Base-by-base conservation (phyloP, 148 eudicot genomes). In the Rhododendron ovatum region DNA sequence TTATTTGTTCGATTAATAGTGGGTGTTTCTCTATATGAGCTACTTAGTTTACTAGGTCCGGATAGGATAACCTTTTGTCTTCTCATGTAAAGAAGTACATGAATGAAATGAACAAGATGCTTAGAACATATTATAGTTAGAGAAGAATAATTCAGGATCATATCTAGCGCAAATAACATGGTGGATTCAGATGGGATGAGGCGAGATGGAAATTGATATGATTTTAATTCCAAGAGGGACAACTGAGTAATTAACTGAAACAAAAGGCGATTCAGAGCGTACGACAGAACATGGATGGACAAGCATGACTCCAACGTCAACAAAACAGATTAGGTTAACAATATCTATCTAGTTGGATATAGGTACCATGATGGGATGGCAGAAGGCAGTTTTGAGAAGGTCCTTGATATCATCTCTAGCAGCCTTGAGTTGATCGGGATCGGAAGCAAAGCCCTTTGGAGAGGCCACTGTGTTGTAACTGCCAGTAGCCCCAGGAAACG, bases 321-420 rank as follows among this genome's bases (percentile, higher is more conserved):
- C 43, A 59, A 53, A 53, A 51, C 67, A 33, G 1, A 5, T 53
- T 81, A 15, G 83, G 67, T 63, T 24, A 8, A 12, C 33, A 15
- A 53, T 14, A 2, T 41, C 6, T 41, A 41, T 41, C 8, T 18
- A 2, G 5, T 48, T 47, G 13, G 57, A 5, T 79, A 26, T 5
- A 48, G 37, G 7, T 13, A 83, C 85, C 78, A 83, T 11, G 50
- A 83, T 83, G 57, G 85, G 85, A 83, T 83, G 85, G 85, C 39
- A n/a, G 85, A 65, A 83, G 35, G 43, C 43, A 83, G 57, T 65
- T 15, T 18, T 63, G 76, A 83, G 85, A 83, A 83, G 77, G 37
- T 65, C 85, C 55, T 83, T 83, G 37, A 83, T 83, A 48, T 83
- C 85, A 41, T 83, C 85, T 83, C 85, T 83, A 30, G 85, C 85